Evolutionary conservation across 768 basidiomycete genomes (phyloP), one percentile per base, ranked within the genome.

Genomic region (Mycena floridula): DNA sequence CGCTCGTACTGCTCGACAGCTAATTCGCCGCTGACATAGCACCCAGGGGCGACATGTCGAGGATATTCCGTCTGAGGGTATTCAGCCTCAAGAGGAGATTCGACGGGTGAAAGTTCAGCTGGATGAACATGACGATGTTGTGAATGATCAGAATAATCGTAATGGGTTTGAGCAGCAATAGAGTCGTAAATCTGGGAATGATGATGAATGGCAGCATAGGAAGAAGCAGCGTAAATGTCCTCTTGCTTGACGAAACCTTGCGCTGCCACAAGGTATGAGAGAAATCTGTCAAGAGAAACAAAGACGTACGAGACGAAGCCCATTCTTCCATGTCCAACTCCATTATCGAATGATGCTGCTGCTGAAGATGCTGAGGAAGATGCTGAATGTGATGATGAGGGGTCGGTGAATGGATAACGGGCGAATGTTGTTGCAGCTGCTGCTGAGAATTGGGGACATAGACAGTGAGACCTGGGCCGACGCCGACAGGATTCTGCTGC

Each of bases 121-220:
- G 25, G 25, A 2, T 46, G 45, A 23, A 40, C 26, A 25, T 46
- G 22, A 5, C 23, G 41, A 5, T 42, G 41, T 7, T 42, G 41
- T 27, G 12, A 13, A 42, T 42, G 41, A 5, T 42, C 22, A 42
- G 6, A 15, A 25, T 16, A 16, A 27, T 42, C 16, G 1, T 42
- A 7, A 21, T 16, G 32, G 7, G 3, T 35, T 15, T 18, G 15
- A 4, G 7, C 4, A 35, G 13, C 32, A 35, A 35, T n/a, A 35
- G 32, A 35, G 32, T 4, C 32, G 7, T n/a, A n/a, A n/a, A n/a
- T 3, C 32, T 16, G 24, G 15, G 23, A 5, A 21, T 42, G 26
- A 42, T 21, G 21, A 15, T 42, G 41, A 22, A 25, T n/a, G 25
- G 24, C 15, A 12, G 15, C 20, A 5, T 37, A 25, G 16, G n/a